Percentiles rank a stretch among this genome's conserved stretches.
Conservation (phyloP, 768 basidiomycete species). For the Fibroporia radiculosa region DNA sequence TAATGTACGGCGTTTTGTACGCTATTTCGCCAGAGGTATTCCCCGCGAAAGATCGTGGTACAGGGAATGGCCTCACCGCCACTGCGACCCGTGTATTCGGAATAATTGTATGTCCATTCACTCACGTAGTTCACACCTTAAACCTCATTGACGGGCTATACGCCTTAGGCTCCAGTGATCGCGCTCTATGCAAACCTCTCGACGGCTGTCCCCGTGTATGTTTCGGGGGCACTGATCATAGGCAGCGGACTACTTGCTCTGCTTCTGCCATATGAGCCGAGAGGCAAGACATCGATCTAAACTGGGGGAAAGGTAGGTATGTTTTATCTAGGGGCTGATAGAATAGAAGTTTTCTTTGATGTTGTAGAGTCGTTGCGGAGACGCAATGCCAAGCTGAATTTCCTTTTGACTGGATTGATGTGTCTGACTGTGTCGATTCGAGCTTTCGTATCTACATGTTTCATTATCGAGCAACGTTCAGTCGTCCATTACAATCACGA, state of each 20-base stretch:
- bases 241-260: conserved; percentile 51
- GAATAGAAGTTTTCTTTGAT: conserved; percentile 26
- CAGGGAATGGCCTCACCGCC: conserved; percentile 58
- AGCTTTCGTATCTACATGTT: too few relatives aligned
- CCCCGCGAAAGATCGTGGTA: conserved; percentile 66
- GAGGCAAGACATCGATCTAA: conserved; percentile 66
- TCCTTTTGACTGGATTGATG: too few relatives aligned
- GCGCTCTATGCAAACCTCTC: conserved; percentile 59
- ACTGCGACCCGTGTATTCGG: conserved; percentile 60
- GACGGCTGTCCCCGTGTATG: conserved; percentile 65
- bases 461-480: too few relatives aligned
- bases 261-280: conserved; percentile 64
- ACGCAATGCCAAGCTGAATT: not conserved
- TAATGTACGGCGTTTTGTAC: conserved; percentile 74
- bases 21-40: conserved; percentile 65
- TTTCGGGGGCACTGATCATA: conserved; percentile 58
- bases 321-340: conserved; percentile 25
- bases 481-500: too few relatives aligned
- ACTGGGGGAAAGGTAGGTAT: conserved; percentile 3
- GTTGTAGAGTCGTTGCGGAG: not conserved
- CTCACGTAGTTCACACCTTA: not conserved
- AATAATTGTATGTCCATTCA: conserved; percentile 42
- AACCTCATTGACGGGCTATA: too few relatives aligned
- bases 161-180: conserved; percentile 57
- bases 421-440: too few relatives aligned